phyloP scores from a whole-genome alignment of 2,329 filamentous ascomycete genomes.

The Botryotinia convoluta region DNA sequence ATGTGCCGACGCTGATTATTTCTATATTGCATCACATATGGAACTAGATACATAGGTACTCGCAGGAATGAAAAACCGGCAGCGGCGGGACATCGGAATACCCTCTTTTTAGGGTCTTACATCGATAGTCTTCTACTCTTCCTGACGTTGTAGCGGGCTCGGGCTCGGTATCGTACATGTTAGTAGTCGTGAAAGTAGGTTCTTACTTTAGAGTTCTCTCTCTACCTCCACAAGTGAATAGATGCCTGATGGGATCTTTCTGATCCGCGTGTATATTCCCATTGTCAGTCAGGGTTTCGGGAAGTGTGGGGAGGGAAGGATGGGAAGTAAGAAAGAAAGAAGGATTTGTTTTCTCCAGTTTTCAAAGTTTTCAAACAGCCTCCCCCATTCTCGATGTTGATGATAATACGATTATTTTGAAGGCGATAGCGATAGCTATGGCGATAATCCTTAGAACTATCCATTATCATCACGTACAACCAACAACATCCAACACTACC shows the following conservation, averaged over 20 bases:
- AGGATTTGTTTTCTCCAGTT: background rate
- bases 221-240: background rate
- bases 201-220: background rate
- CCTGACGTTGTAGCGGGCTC: background rate
- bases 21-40: conserved; percentile 18
- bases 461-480: conserved; percentile 10
- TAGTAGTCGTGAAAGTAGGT: conserved; percentile 8
- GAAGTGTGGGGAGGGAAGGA: background rate
- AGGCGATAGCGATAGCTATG: background rate
- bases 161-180: conserved; percentile 11
- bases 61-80: background rate
- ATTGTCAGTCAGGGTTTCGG: background rate
- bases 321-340: background rate
- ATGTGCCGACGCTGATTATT: background rate
- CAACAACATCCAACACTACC: background rate
- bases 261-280: background rate
- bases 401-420: background rate
- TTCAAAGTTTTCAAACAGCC: background rate
- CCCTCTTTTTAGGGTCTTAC: conserved; percentile 6
- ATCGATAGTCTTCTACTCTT: background rate
- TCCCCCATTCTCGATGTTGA: background rate
- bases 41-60: background rate
- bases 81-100: conserved; percentile 13
- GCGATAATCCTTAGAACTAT: background rate
- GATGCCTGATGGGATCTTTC: background rate